Base-by-base conservation (phyloP, 768 basidiomycete genomes). In the Trametes coccinea region DNA sequence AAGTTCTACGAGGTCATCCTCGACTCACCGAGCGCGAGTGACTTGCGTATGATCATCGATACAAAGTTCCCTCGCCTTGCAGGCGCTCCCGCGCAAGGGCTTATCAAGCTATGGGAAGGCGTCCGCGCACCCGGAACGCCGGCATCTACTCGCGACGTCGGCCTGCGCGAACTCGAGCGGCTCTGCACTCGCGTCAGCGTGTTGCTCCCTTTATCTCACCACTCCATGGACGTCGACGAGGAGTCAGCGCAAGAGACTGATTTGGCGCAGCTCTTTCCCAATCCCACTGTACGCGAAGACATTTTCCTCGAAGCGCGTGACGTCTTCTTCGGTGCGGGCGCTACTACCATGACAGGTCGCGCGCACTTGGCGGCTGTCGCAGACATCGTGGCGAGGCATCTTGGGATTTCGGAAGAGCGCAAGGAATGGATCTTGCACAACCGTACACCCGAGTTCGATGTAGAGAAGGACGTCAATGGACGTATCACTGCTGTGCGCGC, bases 291-390 rank as follows among this genome's bases (percentile, higher is more conserved):
- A 2, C 86, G 94, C 44, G 95, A 98, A 73, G 93, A 95, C 54
- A 85, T 98, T 33, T 95, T 88, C 68, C 78, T 93, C 44, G 92
- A 95, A 70, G 92, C 92, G 0, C 82, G 89, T 17, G 97, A 98
- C 71, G 84, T 96, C 27, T 98, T 99, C 76, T 93, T 97, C 65
- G 92, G 93, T 40, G 81, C 86, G 29, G 84, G 85, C 14, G 73
- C 78, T 4, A 78, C 81, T 51, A 87, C 85, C 2, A 64, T 80
- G 1, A 72, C 82, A 8, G 81, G 84, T 48, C 83, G 76, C 51
- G 73, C 77, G 4, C 82, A 86, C 64, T 63, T 76, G 14, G 78
- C 81, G 6, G 73, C 75, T 2, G 77, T 93, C 53, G 80, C 86
- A 2, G 53, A 72, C 3, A 71, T 84, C 27, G 75, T 92, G 44